A percentile compares a stretch with the other conserved stretches of the same genome.
Conservation (phyloP, 352 stramenopile species). For the Pythium grandisporangium region DNA sequence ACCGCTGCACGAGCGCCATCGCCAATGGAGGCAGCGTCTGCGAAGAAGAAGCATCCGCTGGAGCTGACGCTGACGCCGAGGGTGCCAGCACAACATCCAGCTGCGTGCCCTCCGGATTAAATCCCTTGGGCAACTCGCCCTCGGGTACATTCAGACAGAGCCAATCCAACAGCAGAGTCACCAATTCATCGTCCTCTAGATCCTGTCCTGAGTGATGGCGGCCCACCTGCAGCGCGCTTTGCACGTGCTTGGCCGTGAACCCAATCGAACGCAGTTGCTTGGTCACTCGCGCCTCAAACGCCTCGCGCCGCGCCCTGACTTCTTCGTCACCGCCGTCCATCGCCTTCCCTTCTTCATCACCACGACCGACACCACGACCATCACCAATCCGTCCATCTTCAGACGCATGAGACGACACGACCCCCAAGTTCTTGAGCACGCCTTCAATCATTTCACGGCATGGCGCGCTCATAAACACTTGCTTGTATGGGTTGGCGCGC, state of each 20-base stretch:
- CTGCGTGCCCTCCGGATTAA: constrained; percentile 86
- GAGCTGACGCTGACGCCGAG: constrained; percentile 9
- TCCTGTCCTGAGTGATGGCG: constrained; percentile 10
- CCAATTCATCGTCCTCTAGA: constrained; percentile 21
- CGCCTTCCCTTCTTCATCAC: background rate
- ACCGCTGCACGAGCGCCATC: constrained; percentile 42
- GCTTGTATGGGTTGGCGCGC: constrained; percentile 82
- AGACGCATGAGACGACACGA: no score
- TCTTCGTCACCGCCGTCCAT: background rate
- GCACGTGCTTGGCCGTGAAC: constrained; percentile 40
- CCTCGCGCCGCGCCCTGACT: constrained; percentile 11
- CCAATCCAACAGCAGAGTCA: constrained; percentile 61
- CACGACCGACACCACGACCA: background rate
- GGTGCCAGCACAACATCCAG: constrained; percentile 79
- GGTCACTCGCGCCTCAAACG: constrained; percentile 13
- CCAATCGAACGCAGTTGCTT: constrained; percentile 39
- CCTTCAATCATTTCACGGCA: constrained; percentile 85
- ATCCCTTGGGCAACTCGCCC: constrained; percentile 66
- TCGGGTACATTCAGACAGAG: constrained; percentile 75
- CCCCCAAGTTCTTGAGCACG: constrained; percentile 41
- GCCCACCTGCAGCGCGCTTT: constrained; percentile 26
- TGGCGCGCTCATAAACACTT: constrained; percentile 87
- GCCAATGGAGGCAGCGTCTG: constrained; percentile 12
- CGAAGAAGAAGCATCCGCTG: background rate
- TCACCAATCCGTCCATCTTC: constrained; percentile 9